phyloP scores from a whole-genome alignment of 768 basidiomycete species.

The Phanerodontia chrysosporium region DNA sequence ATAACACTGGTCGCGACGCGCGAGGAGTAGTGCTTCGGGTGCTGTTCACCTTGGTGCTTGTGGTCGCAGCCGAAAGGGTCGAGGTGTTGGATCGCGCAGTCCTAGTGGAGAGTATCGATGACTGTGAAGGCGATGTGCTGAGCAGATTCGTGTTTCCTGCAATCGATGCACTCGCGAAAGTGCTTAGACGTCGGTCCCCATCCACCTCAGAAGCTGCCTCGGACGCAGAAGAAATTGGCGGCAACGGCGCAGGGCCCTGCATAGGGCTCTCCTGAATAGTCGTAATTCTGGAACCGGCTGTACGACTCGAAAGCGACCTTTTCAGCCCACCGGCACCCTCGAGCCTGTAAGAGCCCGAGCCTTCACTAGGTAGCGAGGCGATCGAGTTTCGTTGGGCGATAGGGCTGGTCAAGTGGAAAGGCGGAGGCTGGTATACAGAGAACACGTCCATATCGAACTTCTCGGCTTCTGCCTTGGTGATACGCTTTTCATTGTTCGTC shows the following conservation, averaged over 20 bases:
- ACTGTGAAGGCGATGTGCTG: conserved; percentile 63
- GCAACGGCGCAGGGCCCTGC: conserved; percentile 14
- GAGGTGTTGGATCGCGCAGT: conserved; percentile 49
- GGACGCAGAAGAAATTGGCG: neutral
- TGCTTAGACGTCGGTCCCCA: neutral
- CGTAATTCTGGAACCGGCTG: conserved; percentile 46
- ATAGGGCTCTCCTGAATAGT: conserved; percentile 73
- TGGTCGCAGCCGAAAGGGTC: conserved; percentile 22
- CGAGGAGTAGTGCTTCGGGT: neutral
- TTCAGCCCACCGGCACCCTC: conserved; percentile 24
- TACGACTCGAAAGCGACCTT: conserved; percentile 31
- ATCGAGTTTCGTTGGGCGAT: conserved; percentile 32
- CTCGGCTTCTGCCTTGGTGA: conserved; percentile 52
- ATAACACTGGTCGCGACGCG: neutral
- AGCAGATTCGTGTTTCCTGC: conserved; percentile 18
- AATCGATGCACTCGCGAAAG: neutral
- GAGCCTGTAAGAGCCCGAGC: neutral
- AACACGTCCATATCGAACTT: conserved; percentile 74
- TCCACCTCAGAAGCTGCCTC: neutral
- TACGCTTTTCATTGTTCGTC: neutral
- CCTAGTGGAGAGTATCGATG: conserved; percentile 54
- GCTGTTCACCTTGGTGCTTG: conserved; percentile 10
- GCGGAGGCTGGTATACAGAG: conserved; percentile 33
- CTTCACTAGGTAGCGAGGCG: conserved; percentile 27
- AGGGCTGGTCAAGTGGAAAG: conserved; percentile 26